Conservation (phyloP, 257 asterid species). For the Nyctanthes arbortristis region DNA sequence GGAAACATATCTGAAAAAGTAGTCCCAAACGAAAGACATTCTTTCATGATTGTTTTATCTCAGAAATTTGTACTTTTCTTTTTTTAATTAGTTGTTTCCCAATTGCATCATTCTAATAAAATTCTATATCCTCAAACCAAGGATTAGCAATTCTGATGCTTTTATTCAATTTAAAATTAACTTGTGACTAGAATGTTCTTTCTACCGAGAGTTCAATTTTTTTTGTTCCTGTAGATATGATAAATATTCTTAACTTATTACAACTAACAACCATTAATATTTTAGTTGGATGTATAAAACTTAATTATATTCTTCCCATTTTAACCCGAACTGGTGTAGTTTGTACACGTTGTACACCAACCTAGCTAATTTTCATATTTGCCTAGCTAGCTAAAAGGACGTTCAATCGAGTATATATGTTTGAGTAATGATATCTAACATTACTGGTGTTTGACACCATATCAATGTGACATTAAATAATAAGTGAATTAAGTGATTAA, state of each 20-base stretch:
- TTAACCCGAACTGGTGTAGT: too few relatives aligned
- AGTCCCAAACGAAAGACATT: constrained; percentile 13
- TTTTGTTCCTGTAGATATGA: too few relatives aligned
- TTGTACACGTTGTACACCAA: too few relatives aligned
- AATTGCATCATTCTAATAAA: constrained; percentile 19
- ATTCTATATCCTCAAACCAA: constrained; percentile 24
- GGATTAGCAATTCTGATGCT: constrained; percentile 30
- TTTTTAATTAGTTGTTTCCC: constrained; percentile 24
- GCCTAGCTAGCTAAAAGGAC: too few relatives aligned
- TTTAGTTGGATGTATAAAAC: too few relatives aligned
- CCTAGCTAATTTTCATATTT: too few relatives aligned
- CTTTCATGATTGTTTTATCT: constrained; percentile 19
- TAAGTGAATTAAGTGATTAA: too few relatives aligned
- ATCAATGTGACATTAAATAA: too few relatives aligned
- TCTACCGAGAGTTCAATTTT: constrained; percentile 7
- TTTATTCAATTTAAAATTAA: constrained; percentile 23
- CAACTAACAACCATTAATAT: neutral
- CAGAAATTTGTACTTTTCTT: constrained; percentile 19
- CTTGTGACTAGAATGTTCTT: constrained; percentile 20
- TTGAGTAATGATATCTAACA: too few relatives aligned
- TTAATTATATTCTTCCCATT: too few relatives aligned
- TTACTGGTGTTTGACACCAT: too few relatives aligned
- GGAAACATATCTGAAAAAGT: neutral
- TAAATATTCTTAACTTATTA: constrained; percentile 8
- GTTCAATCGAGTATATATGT: neutral